Evolutionary conservation across 129 eudicot species (phyloP).

Genomic region (Silybum marianum): DNA sequence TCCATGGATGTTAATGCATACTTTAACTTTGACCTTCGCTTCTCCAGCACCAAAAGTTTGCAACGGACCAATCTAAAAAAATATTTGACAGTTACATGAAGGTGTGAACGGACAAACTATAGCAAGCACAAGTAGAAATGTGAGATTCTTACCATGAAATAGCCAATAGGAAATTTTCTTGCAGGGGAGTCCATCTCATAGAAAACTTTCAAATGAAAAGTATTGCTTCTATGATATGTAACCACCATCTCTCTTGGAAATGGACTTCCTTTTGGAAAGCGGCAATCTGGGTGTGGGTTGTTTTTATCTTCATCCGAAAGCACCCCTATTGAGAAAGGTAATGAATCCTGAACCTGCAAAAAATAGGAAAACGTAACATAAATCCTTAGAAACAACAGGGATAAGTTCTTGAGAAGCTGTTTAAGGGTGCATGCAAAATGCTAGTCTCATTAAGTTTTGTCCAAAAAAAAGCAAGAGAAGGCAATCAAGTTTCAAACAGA

Average conservation of each 20-base stretch:
- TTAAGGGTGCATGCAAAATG: neutral
- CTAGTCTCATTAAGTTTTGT: neutral
- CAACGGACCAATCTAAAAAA: conserved; percentile 59
- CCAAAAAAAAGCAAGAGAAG: neutral
- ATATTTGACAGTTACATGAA: neutral
- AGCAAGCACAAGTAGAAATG: neutral
- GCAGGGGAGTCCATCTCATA: conserved; percentile 55
- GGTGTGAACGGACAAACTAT: neutral
- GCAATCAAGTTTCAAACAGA: neutral
- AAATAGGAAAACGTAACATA: conserved; percentile 5
- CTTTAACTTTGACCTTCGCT: conserved; percentile 47
- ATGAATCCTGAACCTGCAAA: conserved; percentile 69
- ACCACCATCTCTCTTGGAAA: conserved; percentile 52
- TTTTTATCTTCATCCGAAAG: conserved; percentile 42
- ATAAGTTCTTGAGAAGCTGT: neutral
- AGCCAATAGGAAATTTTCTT: conserved; percentile 57
- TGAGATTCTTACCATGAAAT: conserved; percentile 40
- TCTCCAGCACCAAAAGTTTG: conserved; percentile 37
- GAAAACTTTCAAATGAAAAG: conserved; percentile 43
- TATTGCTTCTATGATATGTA: conserved; percentile 34
- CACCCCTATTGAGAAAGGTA: conserved; percentile 70
- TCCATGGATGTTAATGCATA: conserved; percentile 63
- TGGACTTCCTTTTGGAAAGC: conserved; percentile 56
- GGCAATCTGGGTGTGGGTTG: conserved; percentile 24
- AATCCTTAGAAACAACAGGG: neutral